These are phyloP conservation scores for Neurospora hispaniola DNA, from an alignment of 495 filamentous ascomycete genomes.

Conservation along the genomic window DNA sequence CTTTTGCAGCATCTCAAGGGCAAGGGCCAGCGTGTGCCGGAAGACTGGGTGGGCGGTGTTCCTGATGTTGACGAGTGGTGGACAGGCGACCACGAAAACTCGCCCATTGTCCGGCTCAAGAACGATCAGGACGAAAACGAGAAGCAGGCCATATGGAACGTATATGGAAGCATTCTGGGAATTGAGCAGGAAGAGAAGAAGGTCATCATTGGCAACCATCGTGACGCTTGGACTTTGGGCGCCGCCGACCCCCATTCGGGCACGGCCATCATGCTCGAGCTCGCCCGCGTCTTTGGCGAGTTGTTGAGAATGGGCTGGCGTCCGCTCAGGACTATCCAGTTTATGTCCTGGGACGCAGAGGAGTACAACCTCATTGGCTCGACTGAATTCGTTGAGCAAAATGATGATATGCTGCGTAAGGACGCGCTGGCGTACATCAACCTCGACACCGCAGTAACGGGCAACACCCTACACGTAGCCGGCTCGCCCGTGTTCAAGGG, in stretches of 20 bases:
- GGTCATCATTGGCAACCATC: constrained; percentile 87
- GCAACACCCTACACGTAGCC: constrained; percentile 59
- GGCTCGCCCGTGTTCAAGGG: constrained; percentile 70
- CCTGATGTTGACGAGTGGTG: constrained; percentile 66
- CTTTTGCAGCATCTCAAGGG: constrained; percentile 70
- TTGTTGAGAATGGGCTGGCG: constrained; percentile 69
- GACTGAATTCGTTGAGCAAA: constrained; percentile 91
- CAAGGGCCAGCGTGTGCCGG: constrained; percentile 56
- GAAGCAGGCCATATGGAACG: constrained; percentile 80
- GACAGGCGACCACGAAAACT: constrained; percentile 60
- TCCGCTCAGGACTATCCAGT: constrained; percentile 85
- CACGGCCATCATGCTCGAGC: constrained; percentile 82
- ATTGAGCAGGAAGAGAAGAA: constrained; percentile 73
- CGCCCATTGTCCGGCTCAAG: constrained; percentile 70
- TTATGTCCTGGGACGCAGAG: constrained; percentile 88
- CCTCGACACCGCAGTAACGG: constrained; percentile 75
- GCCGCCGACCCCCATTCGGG: constrained; percentile 78
- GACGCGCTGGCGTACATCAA: constrained; percentile 84
- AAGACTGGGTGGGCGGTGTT: constrained; percentile 68
- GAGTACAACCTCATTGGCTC: constrained; percentile 93
- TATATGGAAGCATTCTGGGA: constrained; percentile 72
- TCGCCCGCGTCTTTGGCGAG: constrained; percentile 72
- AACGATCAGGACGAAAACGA: constrained; percentile 82
- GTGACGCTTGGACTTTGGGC: constrained; percentile 88
- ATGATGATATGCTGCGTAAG: constrained; percentile 61